Evolutionary conservation across 805 yeast genomes (phyloP), one percentile per base, ranked within the genome.

Genomic region (Saccharomyces cerevisiae): DNA sequence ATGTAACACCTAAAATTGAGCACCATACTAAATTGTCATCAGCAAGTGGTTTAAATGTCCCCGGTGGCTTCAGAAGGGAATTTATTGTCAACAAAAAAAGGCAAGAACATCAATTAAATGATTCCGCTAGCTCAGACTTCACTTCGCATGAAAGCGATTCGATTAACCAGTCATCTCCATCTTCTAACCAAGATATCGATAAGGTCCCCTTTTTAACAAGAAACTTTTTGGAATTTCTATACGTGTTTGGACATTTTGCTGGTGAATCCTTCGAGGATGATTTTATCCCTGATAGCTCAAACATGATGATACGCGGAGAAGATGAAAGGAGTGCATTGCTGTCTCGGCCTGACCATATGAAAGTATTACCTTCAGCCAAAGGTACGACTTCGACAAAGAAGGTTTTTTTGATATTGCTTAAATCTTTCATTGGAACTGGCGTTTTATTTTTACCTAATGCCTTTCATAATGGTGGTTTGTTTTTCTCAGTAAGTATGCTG

Each of bases 161-260:
- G 14, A 46, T 26, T 9, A 36, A 36, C 11, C 43, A 36, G 24
- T 24, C 24, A 36, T 36, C 43, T 36, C 41, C 53, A 31, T 26
- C 47, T 3, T 51, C 57, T 14, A n/a, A 21, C 8, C 41, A 29
- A 6, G 50, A 52, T 24, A 36, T 32, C 46, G 69, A 69, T 5
- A 61, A 70, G 48, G 71, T 75, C 2, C 79, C 82, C 9, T 76
- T 83, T 54, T 67, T 86, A 43, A 83, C 95, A 0, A 78, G 81
- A 55, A 87, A 87, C 67, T 87, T 87, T 59, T 74, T 87, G 60
- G 94, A 87, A 67, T 87, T 87, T 63, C 72, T 87, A 48, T 83
- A 87, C 58, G 76, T 87, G 6, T 87, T 87, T 68, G 95, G 95
- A 6, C 92, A 87, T 72, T 87, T 87, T 70, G 94, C 94, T 2